Evolutionary conservation across 2,329 filamentous ascomycete genomes (phyloP), one percentile per base, ranked within the genome.

Genomic region (Periconia sp.): DNA sequence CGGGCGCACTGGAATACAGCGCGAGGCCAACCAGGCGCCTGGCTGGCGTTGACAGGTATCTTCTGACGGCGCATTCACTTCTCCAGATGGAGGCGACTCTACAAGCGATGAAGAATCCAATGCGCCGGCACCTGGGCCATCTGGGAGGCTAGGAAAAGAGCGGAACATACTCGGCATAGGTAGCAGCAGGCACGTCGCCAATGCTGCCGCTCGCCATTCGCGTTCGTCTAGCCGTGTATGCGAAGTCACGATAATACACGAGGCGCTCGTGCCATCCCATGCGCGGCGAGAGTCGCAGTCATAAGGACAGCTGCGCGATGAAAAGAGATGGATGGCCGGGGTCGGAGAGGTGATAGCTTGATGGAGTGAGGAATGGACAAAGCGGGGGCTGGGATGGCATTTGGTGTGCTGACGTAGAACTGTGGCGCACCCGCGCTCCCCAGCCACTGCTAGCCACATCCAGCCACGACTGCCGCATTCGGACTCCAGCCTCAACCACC

Each of bases 111-210:
- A 39, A 21, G 47, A 32, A 30, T 52, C 49, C 40, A 49, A 56
- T 33, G 52, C 50, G 40, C 49, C 53, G 22, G 44, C 46, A n/a
- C 10, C 34, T 10, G 10, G 10, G 17, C 17, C 13, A 15, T 26
- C 23, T 29, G 28, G 26, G 32, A 36, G 40, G 29, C 52, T 46
- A 47, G 50, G 25, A 46, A 57, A 61, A 50, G 42, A 55, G 56
- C 42, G 52, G 51, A 57, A 75, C 77, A 65, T 77, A 80, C 78
- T 78, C 75, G 65, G 78, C 77, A 71, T 75, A 80, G 45, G 69
- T 71, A 48, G 71, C 69, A 48, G 77, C 76, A 57, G 75, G 71
- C 48, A 70, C 65, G 48, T 73, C 69, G 53, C 68, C 70, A 53
- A 79, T 75, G 60, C 73, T 73, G 48, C 66, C 68, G 57, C 63